Percentiles rank a stretch among this genome's conserved stretches.
These are phyloP conservation scores for Monilinia polystroma DNA, from an alignment of 2,329 filamentous ascomycete species.

Conservation along the genomic window DNA sequence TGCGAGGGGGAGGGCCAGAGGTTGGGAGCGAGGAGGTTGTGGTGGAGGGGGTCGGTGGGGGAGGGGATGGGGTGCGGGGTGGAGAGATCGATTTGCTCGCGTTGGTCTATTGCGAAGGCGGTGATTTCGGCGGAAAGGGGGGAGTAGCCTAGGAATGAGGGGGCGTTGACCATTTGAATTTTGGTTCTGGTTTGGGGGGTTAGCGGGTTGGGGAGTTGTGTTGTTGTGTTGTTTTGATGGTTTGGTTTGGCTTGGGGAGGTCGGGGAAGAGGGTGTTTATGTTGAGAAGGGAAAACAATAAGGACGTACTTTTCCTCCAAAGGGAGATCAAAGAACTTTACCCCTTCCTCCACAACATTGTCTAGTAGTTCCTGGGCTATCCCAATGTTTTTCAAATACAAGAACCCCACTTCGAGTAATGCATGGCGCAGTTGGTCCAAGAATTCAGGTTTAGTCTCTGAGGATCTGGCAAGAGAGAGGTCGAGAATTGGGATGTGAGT, in stretches of 20 bases:
- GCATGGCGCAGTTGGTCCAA: slow-evolving; percentile 70
- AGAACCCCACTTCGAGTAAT: slow-evolving; percentile 81
- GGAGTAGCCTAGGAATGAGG: slow-evolving; percentile 70
- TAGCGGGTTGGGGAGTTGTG: background rate
- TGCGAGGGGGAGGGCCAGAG: slow-evolving; percentile 70
- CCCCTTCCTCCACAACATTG: slow-evolving; percentile 65
- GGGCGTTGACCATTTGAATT: slow-evolving; percentile 72
- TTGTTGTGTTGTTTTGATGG: too few relatives aligned
- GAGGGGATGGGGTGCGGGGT: slow-evolving; percentile 72
- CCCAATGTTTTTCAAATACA: slow-evolving; percentile 80
- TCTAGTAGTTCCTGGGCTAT: slow-evolving; percentile 65
- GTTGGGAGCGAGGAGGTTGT: slow-evolving; percentile 73
- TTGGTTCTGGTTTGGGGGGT: slow-evolving; percentile 42
- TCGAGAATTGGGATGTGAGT: slow-evolving; percentile 75
- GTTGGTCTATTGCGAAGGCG: slow-evolving; percentile 71
- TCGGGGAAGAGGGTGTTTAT: background rate
- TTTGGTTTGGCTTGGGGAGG: slow-evolving; percentile 42
- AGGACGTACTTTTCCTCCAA: slow-evolving; percentile 64
- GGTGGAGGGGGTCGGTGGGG: slow-evolving; percentile 64
- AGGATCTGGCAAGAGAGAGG: slow-evolving; percentile 62
- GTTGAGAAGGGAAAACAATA: background rate
- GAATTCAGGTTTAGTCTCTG: slow-evolving; percentile 69
- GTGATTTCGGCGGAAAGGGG: slow-evolving; percentile 68
- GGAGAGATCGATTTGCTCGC: slow-evolving; percentile 84
- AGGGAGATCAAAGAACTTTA: slow-evolving; percentile 74